phyloP scores from a whole-genome alignment of 257 asterid species.

The Nicotiana knightiana region DNA sequence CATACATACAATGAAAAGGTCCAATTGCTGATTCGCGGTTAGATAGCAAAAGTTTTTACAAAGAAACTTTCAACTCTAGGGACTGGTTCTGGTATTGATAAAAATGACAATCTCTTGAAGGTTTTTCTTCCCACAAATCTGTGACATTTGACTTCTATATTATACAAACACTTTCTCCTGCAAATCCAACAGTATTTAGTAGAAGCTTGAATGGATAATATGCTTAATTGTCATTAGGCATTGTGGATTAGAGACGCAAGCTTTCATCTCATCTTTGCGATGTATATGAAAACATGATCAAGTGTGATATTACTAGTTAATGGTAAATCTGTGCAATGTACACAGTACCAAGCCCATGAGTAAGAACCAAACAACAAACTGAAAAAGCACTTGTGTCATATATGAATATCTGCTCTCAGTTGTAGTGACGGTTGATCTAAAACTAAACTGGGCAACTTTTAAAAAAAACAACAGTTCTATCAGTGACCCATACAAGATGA shows the following conservation, averaged over 20 bases:
- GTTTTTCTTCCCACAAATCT: not conserved
- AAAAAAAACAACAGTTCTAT: not conserved
- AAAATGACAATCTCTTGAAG: not conserved
- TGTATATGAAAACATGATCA: not conserved
- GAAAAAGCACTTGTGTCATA: not conserved
- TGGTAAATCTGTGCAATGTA: not conserved
- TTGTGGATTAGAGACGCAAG: not conserved
- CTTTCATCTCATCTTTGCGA: not conserved
- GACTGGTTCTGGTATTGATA: not conserved
- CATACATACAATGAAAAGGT: not conserved
- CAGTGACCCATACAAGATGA: not conserved
- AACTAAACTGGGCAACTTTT: not conserved
- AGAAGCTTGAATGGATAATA: not conserved
- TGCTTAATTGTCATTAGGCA: not conserved
- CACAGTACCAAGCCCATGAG: not conserved
- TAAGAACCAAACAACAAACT: not conserved
- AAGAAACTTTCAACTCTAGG: not conserved
- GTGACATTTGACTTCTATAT: not conserved
- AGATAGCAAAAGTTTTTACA: not conserved
- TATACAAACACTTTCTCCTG: not conserved
- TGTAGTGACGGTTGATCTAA: not conserved
- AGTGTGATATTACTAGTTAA: no score
- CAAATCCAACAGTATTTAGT: not conserved
- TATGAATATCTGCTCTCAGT: not conserved
- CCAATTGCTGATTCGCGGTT: not conserved